Conservation (phyloP, 257 asterid species). For the Avicennia marina region DNA sequence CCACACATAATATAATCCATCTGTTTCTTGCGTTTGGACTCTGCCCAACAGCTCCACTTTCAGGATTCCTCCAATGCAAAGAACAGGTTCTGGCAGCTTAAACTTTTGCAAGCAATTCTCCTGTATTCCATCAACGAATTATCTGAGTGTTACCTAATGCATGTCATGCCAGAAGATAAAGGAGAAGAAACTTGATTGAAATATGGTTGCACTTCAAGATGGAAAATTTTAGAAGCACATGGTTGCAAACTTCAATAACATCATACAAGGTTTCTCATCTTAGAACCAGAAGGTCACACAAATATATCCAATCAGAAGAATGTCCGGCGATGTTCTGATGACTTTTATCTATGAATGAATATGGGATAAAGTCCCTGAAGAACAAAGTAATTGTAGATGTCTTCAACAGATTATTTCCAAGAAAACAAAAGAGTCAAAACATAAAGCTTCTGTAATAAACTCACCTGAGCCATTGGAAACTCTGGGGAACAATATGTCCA, state of each 20-base stretch:
- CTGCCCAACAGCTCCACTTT: constrained; percentile 83
- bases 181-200: background rate
- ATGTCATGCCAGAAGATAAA: background rate
- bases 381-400: background rate
- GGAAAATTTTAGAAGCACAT: background rate
- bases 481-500: constrained; percentile 71
- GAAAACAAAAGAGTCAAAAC: background rate
- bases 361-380: background rate
- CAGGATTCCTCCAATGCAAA: constrained; percentile 73
- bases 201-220: background rate
- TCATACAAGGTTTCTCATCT: background rate
- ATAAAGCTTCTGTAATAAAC: constrained; percentile 3
- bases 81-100: constrained; percentile 65
- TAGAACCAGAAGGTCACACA: background rate
- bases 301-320: background rate
- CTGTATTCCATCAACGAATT: constrained; percentile 30
- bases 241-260: background rate
- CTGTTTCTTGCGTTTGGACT: constrained; percentile 73
- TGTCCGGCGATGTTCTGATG: too few relatives aligned
- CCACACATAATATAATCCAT: constrained; percentile 70
- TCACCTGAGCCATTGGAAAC: constrained; percentile 71
- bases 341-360: too few relatives aligned
- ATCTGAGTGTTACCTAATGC: background rate
- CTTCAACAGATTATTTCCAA: background rate
- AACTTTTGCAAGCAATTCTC: constrained; percentile 66